Evolutionary conservation across 176 grass and related monocot genomes (phyloP).

Genomic region (Saccharum spontaneum): DNA sequence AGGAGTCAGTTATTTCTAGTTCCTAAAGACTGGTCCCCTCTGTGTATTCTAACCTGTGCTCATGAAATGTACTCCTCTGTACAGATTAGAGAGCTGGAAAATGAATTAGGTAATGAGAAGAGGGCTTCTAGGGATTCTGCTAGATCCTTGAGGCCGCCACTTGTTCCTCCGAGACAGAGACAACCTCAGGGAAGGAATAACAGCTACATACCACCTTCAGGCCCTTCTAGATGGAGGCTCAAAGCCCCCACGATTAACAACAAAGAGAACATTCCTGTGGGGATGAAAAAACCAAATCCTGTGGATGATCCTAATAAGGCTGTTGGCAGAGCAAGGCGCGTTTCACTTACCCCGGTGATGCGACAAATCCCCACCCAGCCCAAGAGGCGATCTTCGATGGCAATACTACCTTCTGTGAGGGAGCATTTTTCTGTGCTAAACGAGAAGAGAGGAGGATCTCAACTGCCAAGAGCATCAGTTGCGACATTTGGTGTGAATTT

Average conservation of each 20-base stretch:
- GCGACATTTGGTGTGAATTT: slow-evolving; percentile 45
- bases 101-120: slow-evolving; percentile 60
- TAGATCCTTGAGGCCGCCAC: slow-evolving; percentile 60
- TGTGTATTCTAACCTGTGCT: not conserved
- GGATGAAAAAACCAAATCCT: slow-evolving; percentile 27
- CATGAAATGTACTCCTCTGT: slow-evolving; percentile 5
- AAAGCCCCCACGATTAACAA: slow-evolving; percentile 27
- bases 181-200: slow-evolving; percentile 61
- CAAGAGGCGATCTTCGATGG: slow-evolving; percentile 76
- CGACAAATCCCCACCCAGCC: slow-evolving; percentile 60
- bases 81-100: slow-evolving; percentile 89
- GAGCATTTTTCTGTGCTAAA: slow-evolving; percentile 38
- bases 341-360: slow-evolving; percentile 53
- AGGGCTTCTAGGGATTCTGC: slow-evolving; percentile 42
- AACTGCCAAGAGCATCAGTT: slow-evolving; percentile 43
- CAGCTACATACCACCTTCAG: slow-evolving; percentile 38
- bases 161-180: slow-evolving; percentile 61
- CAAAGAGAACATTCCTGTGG: slow-evolving; percentile 67
- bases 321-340: slow-evolving; percentile 58
- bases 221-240: slow-evolving; percentile 45
- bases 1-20: slow-evolving; percentile 19
- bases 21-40: not conserved
- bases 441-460: slow-evolving; percentile 45
- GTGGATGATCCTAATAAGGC: slow-evolving; percentile 34
- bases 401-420: slow-evolving; percentile 37